Percentiles rank a stretch among this genome's conserved stretches.
These are phyloP conservation scores for Schrenkiella parvula DNA, from an alignment of 345 rosid genomes.

Conservation along the genomic window DNA sequence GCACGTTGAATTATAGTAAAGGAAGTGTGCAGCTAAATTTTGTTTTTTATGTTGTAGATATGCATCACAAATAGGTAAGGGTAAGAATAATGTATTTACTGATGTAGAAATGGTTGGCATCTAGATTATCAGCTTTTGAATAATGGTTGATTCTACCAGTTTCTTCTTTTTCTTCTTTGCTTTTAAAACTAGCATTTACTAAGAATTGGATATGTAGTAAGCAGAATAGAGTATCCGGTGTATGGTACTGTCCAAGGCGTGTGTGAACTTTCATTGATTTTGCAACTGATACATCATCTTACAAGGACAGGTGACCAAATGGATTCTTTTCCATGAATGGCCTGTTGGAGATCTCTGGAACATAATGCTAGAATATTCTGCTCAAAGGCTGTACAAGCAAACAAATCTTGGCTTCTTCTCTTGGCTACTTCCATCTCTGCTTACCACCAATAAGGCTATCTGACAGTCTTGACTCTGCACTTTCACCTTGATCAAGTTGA, in stretches of 20 bases:
- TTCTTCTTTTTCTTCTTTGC: background rate
- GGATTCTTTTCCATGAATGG: constrained; percentile 82
- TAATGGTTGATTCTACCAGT: background rate
- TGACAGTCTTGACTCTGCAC: background rate
- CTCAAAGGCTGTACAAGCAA: constrained; percentile 49
- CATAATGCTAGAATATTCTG: constrained; percentile 70
- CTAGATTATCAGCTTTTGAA: background rate
- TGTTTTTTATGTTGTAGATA: background rate
- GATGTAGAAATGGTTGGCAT: constrained; percentile 3
- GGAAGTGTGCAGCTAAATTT: background rate
- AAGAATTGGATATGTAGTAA: background rate
- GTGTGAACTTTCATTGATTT: background rate
- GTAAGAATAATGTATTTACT: background rate
- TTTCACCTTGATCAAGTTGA: background rate
- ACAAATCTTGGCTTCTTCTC: constrained; percentile 60
- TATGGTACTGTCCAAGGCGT: background rate
- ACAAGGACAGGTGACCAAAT: constrained; percentile 55
- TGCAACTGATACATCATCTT: constrained; percentile 6
- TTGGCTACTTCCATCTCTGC: constrained; percentile 75
- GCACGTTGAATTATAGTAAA: background rate
- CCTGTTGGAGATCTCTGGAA: constrained; percentile 93
- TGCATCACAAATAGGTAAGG: background rate
- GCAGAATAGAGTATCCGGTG: too few species aligned
- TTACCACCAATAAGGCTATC: background rate
- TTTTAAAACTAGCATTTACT: background rate